Base-by-base conservation (phyloP, 78 protist species). In the Dictyostelium brefeldianum region DNA sequence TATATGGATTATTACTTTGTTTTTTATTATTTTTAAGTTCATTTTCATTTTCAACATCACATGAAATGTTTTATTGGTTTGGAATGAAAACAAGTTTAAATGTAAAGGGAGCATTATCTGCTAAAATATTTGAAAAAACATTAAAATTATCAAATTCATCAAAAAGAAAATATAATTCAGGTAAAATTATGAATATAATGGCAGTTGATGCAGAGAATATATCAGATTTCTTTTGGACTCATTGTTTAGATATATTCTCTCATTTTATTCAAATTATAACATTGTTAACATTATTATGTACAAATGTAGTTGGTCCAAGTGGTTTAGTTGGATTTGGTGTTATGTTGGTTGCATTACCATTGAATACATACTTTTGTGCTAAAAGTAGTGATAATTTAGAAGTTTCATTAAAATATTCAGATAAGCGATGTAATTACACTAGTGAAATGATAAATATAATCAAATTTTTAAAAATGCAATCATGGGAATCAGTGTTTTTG, bases 311-410 rank as follows among this genome's bases (percentile, higher is more conserved):
- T 29, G 93, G 93, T 27, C 54, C 51, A 9, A 22, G 83, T 74
- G 93, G 93, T 25, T 77, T 87, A 20, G 56, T 65, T 50, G 93
- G 93, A 18, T 87, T 87, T 70, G 59, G 53, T 9, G 69, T 65
- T 0, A 78, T 87, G 84, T 62, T 50, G 2, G 0, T 87, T 7
- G 27, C 54, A 10, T 6, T 87, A 8, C 93, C 93, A 12, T 12
- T 74, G 0, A 74, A 27, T 3, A 64, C 93, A 1, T 48, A 64
- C 2, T 41, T 59, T 0, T 27, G 54, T 4, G 18, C 69, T 0
- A 74, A 51, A 51, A 15, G 17, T 1, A 87, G 56, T 47, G 31
- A 51, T 18, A 64, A 64, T 17, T 87, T 77, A 8, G 15, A 25
- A 15, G 17, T 7, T 8, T 50, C 93, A 8, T 43, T 87, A 5